Evolutionary conservation across 2,329 filamentous ascomycete genomes (phyloP).

Genomic region (Ceratocystis variospora): DNA sequence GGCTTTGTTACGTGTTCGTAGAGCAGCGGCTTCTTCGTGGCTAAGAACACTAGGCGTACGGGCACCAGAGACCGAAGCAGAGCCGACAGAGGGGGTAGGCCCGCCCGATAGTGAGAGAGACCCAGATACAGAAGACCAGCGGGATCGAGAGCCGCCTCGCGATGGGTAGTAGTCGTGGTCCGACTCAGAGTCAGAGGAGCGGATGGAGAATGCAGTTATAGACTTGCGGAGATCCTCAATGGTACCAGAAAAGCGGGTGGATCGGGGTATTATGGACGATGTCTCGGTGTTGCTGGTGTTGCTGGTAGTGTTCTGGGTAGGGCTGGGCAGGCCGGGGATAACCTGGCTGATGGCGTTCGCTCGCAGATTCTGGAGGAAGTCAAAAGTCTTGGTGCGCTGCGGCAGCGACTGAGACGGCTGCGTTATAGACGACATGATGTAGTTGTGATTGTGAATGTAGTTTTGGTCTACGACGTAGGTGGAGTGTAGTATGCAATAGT

Average conservation of each 20-base stretch:
- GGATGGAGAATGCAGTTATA: conserved; percentile 19
- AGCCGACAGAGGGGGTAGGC: background rate
- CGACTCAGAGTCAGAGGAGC: conserved; percentile 17
- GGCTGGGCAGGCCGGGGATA: conserved; percentile 11
- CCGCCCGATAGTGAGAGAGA: conserved; percentile 5
- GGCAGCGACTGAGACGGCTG: conserved; percentile 2
- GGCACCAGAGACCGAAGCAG: background rate
- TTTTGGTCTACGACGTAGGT: background rate
- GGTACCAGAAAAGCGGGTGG: conserved; percentile 16
- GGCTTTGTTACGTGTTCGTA: conserved; percentile 7
- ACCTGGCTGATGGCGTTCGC: conserved; percentile 9
- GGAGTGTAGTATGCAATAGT: no score
- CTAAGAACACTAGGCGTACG: conserved; percentile 3
- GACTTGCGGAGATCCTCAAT: conserved; percentile 20
- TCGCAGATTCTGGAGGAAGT: conserved; percentile 16
- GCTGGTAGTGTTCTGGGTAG: conserved; percentile 1
- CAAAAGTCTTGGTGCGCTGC: conserved; percentile 15
- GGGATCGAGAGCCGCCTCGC: background rate
- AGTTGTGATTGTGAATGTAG: background rate
- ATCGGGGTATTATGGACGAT: conserved; percentile 11
- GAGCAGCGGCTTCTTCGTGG: background rate
- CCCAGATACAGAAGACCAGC: conserved; percentile 17
- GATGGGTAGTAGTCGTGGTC: conserved; percentile 17
- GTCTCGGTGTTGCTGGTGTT: background rate
- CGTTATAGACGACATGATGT: conserved; percentile 5